phyloP scores from a whole-genome alignment of 108 stramenopile species.

The Stephanodiscus minutulus region DNA sequence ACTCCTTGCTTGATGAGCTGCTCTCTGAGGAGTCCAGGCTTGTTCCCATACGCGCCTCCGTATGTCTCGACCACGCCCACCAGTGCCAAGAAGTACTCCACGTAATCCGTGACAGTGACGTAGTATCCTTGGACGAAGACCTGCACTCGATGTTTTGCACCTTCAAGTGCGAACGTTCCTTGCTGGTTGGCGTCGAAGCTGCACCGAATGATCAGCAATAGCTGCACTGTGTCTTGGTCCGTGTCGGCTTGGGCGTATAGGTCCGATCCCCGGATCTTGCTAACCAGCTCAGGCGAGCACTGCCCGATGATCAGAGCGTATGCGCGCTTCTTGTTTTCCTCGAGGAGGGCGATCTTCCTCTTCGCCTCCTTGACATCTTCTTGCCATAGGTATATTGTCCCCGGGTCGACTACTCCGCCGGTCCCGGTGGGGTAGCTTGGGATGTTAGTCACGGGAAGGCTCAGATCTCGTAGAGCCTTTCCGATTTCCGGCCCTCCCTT shows the following conservation, averaged over 20 bases:
- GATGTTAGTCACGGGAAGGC: no score
- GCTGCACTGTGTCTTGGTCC: constrained; percentile 4
- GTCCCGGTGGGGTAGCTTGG: not conserved
- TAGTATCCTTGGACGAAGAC: not conserved
- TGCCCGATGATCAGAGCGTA: not conserved
- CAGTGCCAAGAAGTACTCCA: not conserved
- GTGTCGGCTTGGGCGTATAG: not conserved
- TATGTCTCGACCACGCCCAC: constrained; percentile 16
- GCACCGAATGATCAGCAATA: constrained; percentile 6
- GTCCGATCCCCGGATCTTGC: not conserved
- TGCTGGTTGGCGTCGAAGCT: constrained; percentile 4
- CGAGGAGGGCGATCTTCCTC: not conserved
- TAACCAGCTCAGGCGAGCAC: not conserved
- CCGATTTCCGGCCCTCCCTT: no score
- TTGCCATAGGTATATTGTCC: not conserved
- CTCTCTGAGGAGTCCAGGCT: not conserved
- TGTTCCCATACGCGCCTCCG: constrained; percentile 3
- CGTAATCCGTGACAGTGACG: not conserved
- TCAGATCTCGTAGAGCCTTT: no score
- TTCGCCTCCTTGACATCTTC: no score
- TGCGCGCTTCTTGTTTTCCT: not conserved
- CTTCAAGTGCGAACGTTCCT: not conserved
- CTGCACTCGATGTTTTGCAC: not conserved
- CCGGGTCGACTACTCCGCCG: no score
- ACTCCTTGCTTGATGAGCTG: not conserved